Evolutionary conservation across 164 flowering plant genomes (phyloP).

Genomic region (Aristolochia fimbriata): DNA sequence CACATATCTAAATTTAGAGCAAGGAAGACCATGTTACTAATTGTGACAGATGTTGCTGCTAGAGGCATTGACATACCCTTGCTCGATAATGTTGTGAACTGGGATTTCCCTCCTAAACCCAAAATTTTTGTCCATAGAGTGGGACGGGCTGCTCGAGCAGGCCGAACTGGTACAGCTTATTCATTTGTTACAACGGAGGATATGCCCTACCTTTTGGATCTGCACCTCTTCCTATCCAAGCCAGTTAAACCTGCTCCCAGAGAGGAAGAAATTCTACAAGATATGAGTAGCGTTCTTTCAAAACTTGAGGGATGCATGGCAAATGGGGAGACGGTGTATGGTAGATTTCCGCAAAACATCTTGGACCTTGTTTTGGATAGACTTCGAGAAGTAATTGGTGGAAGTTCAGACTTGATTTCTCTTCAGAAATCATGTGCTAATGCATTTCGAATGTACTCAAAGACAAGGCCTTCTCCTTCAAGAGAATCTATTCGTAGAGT

Average conservation of each 20-base stretch:
- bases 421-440: slow-evolving; percentile 56
- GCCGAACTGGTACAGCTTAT: slow-evolving; percentile 84
- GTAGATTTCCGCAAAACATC: slow-evolving; percentile 75
- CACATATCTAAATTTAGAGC: slow-evolving; percentile 70
- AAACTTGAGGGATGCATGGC: slow-evolving; percentile 59
- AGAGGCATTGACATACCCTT: slow-evolving; percentile 96
- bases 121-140: slow-evolving; percentile 95
- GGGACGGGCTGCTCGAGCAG: slow-evolving; percentile 95
- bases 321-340: slow-evolving; percentile 82
- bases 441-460: slow-evolving; percentile 72
- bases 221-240: slow-evolving; percentile 92
- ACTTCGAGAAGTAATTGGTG: slow-evolving; percentile 62
- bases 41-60: slow-evolving; percentile 97
- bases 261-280: slow-evolving; percentile 70
- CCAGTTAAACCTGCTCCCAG: slow-evolving; percentile 83
- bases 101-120: slow-evolving; percentile 96
- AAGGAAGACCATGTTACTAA: slow-evolving; percentile 76
- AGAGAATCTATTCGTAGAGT: slow-evolving; percentile 74
- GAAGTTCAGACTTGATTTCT: slow-evolving; percentile 53
- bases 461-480: slow-evolving; percentile 77
- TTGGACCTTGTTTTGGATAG: slow-evolving; percentile 82
- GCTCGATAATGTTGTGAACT: slow-evolving; percentile 92
- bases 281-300: slow-evolving; percentile 51
- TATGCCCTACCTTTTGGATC: slow-evolving; percentile 82
- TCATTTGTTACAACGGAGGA: slow-evolving; percentile 85